A percentile compares a stretch with the other conserved stretches of the same genome.
These are phyloP conservation scores for Dunaliella primolecta DNA, from an alignment of 139 green algal genomes.

Conservation along the genomic window DNA sequence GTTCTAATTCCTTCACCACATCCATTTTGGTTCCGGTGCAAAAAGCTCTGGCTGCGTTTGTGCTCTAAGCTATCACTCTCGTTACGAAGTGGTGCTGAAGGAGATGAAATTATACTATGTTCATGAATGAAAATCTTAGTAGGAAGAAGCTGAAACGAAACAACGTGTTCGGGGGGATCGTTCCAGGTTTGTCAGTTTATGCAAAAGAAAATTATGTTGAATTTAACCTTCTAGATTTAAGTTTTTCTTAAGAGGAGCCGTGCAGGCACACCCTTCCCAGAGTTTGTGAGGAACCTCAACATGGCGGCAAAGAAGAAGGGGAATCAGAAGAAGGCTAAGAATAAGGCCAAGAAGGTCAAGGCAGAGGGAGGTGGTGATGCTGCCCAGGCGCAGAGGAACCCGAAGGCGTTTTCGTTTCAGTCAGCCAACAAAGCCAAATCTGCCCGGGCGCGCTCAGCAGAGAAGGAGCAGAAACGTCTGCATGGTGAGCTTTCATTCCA, in stretches of 20 bases:
- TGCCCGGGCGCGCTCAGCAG: slow-evolving; percentile 62
- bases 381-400: slow-evolving; percentile 53
- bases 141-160: not conserved
- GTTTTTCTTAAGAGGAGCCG: not conserved
- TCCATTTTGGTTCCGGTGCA: too few species aligned
- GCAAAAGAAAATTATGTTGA: not conserved
- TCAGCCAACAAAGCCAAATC: slow-evolving; percentile 65
- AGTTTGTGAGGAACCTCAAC: too few species aligned
- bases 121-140: not conserved
- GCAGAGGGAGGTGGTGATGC: slow-evolving; percentile 30
- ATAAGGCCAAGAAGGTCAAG: slow-evolving; percentile 66
- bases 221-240: not conserved
- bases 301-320: slow-evolving; percentile 25
- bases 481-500: slow-evolving; percentile 60
- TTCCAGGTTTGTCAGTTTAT: too few species aligned
- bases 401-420: slow-evolving; percentile 72
- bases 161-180: not conserved
- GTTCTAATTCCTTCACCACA: not conserved
- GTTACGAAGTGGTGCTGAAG: not conserved
- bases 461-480: slow-evolving; percentile 88
- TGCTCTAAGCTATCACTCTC: too few species aligned
- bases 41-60: too few species aligned
- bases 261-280: too few species aligned
- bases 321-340: slow-evolving; percentile 63
- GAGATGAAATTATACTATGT: not conserved